These are phyloP conservation scores for Oemleria cerasiformis DNA, from an alignment of 306 rosid genomes.

Conservation along the genomic window DNA sequence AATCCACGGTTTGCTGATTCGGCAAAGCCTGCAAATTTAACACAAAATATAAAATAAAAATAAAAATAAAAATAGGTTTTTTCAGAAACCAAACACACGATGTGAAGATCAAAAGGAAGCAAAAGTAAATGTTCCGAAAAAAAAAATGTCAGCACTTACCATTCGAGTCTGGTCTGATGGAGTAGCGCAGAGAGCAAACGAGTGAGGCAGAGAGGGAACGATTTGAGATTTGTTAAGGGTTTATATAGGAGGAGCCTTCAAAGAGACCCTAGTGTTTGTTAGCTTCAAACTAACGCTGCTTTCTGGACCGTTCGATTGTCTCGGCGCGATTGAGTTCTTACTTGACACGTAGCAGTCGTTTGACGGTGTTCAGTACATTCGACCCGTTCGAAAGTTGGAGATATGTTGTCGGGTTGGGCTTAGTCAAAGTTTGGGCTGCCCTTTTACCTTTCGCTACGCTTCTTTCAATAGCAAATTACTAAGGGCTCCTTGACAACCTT, in stretches of 20 bases:
- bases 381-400: background rate
- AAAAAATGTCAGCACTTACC: conserved; percentile 4
- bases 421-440: background rate
- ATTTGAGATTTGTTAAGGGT: background rate
- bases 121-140: background rate
- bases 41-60: background rate
- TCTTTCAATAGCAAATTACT: background rate
- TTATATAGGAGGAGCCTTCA: conserved; percentile 4
- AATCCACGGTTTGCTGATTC: conserved; percentile 72
- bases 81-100: background rate
- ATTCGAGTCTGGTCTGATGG: background rate
- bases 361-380: background rate
- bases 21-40: conserved; percentile 54
- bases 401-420: background rate
- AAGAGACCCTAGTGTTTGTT: conserved; percentile 27
- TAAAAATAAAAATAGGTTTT: background rate
- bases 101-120: background rate
- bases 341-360: background rate
- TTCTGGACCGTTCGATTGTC: conserved; percentile 39
- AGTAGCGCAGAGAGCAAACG: conserved; percentile 9
- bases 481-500: too few species aligned
- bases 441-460: background rate
- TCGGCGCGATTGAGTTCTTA: background rate
- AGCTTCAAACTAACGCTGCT: conserved; percentile 43
- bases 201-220: background rate